phyloP scores from a whole-genome alignment of 1,284 basidiomycete species.

The Cutaneotrichosporon sp. region DNA sequence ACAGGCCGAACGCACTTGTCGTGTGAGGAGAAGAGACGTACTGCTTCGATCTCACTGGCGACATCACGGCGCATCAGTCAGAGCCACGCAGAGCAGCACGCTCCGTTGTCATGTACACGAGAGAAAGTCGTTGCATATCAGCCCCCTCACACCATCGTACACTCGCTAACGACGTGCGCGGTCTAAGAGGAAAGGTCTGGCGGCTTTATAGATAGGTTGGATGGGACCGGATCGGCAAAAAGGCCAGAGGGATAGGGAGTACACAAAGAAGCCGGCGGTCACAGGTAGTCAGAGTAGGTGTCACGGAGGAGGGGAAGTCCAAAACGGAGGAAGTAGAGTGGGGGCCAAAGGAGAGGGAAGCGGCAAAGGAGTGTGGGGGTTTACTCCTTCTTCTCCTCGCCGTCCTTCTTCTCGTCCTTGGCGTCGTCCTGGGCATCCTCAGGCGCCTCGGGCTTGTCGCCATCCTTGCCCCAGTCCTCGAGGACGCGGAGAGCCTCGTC shows the following conservation, averaged over 20 bases:
- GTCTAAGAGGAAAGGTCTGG: slow-evolving; percentile 4
- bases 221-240: neutral
- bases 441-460: slow-evolving; percentile 13
- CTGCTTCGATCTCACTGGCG: no score
- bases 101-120: no score
- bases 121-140: slow-evolving; percentile 7
- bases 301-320: no score
- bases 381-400: slow-evolving; percentile 7
- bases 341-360: neutral
- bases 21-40: no score
- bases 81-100: no score
- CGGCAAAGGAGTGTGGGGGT: neutral
- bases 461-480: slow-evolving; percentile 47
- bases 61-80: no score
- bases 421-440: slow-evolving; percentile 22
- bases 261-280: no score
- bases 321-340: neutral
- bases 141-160: slow-evolving; percentile 7
- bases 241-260: neutral
- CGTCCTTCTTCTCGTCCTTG: slow-evolving; percentile 7
- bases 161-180: slow-evolving; percentile 2
- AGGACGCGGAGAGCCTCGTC: slow-evolving; percentile 63
- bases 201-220: neutral
- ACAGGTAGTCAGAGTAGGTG: no score
- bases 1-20: no score